Percentiles rank a stretch among this genome's conserved stretches.
phyloP scores from a whole-genome alignment of 164 flowering plant species.

The Hamamelis virginiana region DNA sequence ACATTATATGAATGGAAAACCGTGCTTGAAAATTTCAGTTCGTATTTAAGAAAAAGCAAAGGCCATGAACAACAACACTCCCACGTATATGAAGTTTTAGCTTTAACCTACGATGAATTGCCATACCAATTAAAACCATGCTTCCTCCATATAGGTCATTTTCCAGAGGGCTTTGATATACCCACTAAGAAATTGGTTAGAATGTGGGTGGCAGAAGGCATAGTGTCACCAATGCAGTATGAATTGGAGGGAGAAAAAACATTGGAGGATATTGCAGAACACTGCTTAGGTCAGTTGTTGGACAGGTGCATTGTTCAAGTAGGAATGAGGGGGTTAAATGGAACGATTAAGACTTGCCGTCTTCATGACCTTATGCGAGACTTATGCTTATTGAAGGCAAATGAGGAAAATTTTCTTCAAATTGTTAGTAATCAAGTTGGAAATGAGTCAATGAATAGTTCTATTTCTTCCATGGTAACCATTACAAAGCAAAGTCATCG shows the following conservation, averaged over 20 bases:
- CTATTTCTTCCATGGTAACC: no score
- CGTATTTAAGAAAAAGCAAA: constrained; percentile 9
- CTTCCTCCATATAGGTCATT: constrained; percentile 30
- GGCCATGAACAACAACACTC: neutral
- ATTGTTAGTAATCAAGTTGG: neutral
- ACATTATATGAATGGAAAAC: constrained; percentile 23
- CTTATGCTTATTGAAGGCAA: constrained; percentile 20
- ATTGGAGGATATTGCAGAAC: constrained; percentile 30
- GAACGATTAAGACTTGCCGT: neutral
- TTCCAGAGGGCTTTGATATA: constrained; percentile 28
- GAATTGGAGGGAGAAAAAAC: neutral
- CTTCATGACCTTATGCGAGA: constrained; percentile 36
- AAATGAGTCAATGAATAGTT: neutral
- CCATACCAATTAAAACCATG: constrained; percentile 33
- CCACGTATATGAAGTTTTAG: constrained; percentile 14
- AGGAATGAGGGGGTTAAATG: neutral
- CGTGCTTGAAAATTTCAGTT: constrained; percentile 13
- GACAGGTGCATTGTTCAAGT: constrained; percentile 27
- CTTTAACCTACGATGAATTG: constrained; percentile 30
- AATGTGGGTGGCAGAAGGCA: constrained; percentile 38
- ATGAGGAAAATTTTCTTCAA: constrained; percentile 17
- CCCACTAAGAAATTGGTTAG: constrained; percentile 5
- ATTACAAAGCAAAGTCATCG: no score
- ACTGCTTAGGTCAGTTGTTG: constrained; percentile 15
- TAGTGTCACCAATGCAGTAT: constrained; percentile 7